A percentile compares a stretch with the other conserved stretches of the same genome.
Conservation (phyloP, 305 asterid genomes). For the Solanum aculeatissimum region DNA sequence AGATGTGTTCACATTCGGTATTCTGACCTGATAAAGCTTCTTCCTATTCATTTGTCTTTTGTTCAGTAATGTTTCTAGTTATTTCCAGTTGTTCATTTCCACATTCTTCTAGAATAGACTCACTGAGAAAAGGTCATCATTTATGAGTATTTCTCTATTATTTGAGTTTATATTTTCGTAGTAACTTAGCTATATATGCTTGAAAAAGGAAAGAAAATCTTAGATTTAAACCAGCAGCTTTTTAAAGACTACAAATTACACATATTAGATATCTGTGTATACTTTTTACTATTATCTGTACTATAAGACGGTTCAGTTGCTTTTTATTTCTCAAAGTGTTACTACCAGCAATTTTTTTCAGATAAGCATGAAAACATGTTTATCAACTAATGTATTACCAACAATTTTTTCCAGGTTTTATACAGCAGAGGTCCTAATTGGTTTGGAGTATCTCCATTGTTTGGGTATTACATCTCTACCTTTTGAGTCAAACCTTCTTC, state of each 20-base stretch:
- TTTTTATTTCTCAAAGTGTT: background rate
- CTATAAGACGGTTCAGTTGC: background rate
- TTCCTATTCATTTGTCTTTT: background rate
- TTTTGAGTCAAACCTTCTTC: background rate
- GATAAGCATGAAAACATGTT: background rate
- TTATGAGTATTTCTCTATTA: background rate
- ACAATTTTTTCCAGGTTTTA: slow-evolving; percentile 50
- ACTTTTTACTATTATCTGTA: background rate
- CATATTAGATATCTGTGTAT: background rate
- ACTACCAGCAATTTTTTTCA: background rate
- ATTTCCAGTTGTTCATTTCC: background rate
- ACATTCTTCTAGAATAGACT: background rate
- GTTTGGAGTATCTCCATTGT: slow-evolving; percentile 97
- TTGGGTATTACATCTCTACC: slow-evolving; percentile 43
- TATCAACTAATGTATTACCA: background rate
- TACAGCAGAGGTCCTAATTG: slow-evolving; percentile 88
- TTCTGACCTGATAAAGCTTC: background rate
- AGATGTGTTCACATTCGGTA: background rate
- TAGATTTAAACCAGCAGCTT: background rate
- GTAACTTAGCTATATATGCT: no score
- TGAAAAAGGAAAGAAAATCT: background rate
- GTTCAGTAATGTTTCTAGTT: background rate
- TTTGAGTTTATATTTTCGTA: background rate
- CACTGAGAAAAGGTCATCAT: background rate
- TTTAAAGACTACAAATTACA: background rate